These are phyloP conservation scores for Fomitopsis serialis DNA, from an alignment of 768 basidiomycete species.

Conservation along the genomic window DNA sequence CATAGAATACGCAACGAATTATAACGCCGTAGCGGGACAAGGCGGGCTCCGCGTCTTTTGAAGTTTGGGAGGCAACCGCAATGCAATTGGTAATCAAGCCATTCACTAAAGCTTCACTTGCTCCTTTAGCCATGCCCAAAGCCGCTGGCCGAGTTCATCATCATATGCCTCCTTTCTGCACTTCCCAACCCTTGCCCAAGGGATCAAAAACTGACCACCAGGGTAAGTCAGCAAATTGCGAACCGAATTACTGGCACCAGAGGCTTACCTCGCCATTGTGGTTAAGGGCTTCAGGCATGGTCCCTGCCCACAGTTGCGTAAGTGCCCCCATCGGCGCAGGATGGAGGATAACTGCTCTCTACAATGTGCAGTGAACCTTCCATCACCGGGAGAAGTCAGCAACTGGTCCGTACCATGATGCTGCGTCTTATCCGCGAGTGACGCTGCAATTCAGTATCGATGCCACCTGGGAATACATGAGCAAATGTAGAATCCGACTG, in stretches of 20 bases:
- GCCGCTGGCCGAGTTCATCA: constrained; percentile 16
- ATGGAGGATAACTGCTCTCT: background rate
- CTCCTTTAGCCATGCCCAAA: constrained; percentile 28
- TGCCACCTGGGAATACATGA: background rate
- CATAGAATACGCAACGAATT: no score
- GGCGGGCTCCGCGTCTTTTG: no score
- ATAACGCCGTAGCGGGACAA: no score
- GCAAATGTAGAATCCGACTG: background rate
- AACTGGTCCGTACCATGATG: no score
- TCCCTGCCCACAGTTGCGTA: constrained; percentile 38
- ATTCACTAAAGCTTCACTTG: constrained; percentile 9
- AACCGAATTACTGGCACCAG: background rate
- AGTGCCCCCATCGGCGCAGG: constrained; percentile 29
- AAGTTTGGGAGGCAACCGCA: no score
- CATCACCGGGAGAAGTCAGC: no score
- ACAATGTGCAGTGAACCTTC: no score
- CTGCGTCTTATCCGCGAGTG: no score
- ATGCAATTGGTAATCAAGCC: no score
- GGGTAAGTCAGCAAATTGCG: background rate
- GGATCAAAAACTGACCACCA: constrained; percentile 16
- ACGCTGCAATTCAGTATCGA: constrained; percentile 7
- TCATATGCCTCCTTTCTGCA: constrained; percentile 13
- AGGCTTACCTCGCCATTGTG: constrained; percentile 26
- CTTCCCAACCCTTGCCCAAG: constrained; percentile 23
- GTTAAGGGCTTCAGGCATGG: constrained; percentile 25